phyloP scores from a whole-genome alignment of 495 filamentous ascomycete genomes.

The Elasticomyces elasticus region DNA sequence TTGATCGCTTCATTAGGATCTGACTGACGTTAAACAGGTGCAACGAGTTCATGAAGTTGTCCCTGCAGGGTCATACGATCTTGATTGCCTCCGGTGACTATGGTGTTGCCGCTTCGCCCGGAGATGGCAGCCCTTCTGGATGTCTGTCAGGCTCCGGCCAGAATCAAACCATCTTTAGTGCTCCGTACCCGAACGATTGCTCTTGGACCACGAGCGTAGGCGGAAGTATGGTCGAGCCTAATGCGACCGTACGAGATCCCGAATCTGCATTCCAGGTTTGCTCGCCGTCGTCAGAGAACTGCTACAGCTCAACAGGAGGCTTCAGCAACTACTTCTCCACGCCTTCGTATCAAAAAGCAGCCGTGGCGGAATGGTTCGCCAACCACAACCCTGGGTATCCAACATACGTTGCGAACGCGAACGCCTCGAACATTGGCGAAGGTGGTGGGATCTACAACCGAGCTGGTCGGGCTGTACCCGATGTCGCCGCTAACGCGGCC shows the following conservation, averaged over 20 bases:
- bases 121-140: conserved; percentile 5
- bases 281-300: background rate
- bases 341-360: conserved; percentile 11
- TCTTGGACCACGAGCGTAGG: conserved; percentile 17
- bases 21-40: too few relatives aligned
- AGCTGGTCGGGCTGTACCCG: conserved; percentile 53
- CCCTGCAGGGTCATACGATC: conserved; percentile 22
- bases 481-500: too few relatives aligned
- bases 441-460: conserved; percentile 38
- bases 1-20: too few relatives aligned
- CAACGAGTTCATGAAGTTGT: conserved; percentile 25
- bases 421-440: conserved; percentile 12
- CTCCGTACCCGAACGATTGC: conserved; percentile 8
- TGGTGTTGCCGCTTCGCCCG: conserved; percentile 14
- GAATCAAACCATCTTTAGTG: conserved; percentile 20
- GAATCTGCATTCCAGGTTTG: conserved; percentile 20
- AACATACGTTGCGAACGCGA: conserved; percentile 9
- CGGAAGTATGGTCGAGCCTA: conserved; percentile 10
- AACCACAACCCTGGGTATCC: conserved; percentile 5
- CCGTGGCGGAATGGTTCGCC: conserved; percentile 3
- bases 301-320: conserved; percentile 5
- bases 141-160: conserved; percentile 7
- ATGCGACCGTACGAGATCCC: conserved; percentile 13
- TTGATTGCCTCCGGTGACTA: conserved; percentile 17
- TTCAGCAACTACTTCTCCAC: conserved; percentile 8